Conservation (phyloP, 352 stramenopile species). For the Pythium dissimile region DNA sequence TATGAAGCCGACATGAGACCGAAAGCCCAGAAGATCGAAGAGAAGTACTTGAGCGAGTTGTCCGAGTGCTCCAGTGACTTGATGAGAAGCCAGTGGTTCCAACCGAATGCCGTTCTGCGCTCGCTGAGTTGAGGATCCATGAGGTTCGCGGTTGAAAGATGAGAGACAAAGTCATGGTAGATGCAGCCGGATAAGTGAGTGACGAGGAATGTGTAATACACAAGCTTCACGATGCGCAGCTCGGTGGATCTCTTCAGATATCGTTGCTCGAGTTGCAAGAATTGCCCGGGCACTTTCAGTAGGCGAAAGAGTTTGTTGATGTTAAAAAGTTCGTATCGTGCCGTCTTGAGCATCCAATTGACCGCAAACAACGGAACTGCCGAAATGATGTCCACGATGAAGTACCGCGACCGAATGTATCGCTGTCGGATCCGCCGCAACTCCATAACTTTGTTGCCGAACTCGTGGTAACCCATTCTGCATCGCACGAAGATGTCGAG, state of each 20-base stretch:
- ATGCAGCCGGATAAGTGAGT: conserved; percentile 43
- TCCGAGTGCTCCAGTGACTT: conserved; percentile 20
- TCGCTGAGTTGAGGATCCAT: conserved; percentile 10
- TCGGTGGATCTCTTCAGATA: conserved; percentile 44
- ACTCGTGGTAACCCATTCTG: conserved; percentile 40
- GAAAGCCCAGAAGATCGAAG: conserved; percentile 37
- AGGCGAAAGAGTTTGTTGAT: conserved; percentile 52
- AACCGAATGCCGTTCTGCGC: conserved; percentile 31
- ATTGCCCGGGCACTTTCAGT: conserved; percentile 43
- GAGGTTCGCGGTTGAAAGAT: conserved; percentile 32
- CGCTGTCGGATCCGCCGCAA: conserved; percentile 25
- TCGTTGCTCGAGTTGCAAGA: conserved; percentile 38
- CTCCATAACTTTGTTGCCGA: conserved; percentile 58
- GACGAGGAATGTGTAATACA: conserved; percentile 49
- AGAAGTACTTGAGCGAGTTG: conserved; percentile 26
- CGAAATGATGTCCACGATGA: conserved; percentile 37
- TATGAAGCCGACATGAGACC: conserved; percentile 43
- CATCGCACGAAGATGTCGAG: conserved; percentile 36
- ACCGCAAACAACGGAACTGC: conserved; percentile 36
- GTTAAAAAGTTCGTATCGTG: conserved; percentile 45
- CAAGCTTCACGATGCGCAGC: conserved; percentile 42
- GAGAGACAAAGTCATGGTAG: conserved; percentile 48
- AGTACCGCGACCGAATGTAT: conserved; percentile 36
- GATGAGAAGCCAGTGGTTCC: conserved; percentile 37
- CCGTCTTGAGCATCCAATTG: conserved; percentile 27